Evolutionary conservation across 106 monocot genomes (phyloP).

Genomic region (Platanthera guangdongensis): DNA sequence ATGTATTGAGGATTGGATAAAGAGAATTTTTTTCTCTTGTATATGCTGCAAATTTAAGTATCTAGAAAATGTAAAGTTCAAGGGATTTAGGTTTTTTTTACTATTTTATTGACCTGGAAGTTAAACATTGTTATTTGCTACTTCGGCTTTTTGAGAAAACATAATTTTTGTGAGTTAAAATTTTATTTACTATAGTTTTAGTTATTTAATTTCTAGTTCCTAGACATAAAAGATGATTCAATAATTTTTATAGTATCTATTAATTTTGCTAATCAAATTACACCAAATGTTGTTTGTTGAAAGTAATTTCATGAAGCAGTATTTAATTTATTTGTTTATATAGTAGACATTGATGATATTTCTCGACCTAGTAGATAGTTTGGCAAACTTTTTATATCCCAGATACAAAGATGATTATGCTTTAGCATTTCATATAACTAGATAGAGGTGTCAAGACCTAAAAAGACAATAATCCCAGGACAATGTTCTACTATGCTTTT

Average conservation of each 20-base stretch:
- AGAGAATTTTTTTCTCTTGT: too few relatives aligned
- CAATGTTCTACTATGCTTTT: conserved; percentile 87
- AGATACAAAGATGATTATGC: conserved; percentile 62
- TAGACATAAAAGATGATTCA: not conserved
- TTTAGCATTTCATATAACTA: conserved; percentile 68
- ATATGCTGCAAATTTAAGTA: too few relatives aligned
- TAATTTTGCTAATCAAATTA: not conserved
- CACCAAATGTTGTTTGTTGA: not conserved
- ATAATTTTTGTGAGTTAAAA: not conserved
- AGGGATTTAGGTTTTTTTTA: not conserved
- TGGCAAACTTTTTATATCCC: conserved; percentile 79
- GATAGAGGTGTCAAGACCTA: conserved; percentile 63
- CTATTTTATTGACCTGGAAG: not conserved
- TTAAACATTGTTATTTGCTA: not conserved
- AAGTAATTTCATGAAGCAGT: not conserved
- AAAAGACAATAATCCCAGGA: conserved; percentile 62
- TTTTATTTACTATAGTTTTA: not conserved
- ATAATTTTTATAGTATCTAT: not conserved
- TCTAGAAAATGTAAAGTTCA: not conserved
- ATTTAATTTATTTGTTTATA: conserved; percentile 9
- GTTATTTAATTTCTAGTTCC: not conserved
- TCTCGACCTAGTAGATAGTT: conserved; percentile 60
- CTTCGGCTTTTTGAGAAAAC: not conserved
- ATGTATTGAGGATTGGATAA: too few relatives aligned
- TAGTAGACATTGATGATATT: conserved; percentile 97